Base-by-base conservation (phyloP, 2,329 filamentous ascomycete species). In the Fusarium sterilihyphosum region DNA sequence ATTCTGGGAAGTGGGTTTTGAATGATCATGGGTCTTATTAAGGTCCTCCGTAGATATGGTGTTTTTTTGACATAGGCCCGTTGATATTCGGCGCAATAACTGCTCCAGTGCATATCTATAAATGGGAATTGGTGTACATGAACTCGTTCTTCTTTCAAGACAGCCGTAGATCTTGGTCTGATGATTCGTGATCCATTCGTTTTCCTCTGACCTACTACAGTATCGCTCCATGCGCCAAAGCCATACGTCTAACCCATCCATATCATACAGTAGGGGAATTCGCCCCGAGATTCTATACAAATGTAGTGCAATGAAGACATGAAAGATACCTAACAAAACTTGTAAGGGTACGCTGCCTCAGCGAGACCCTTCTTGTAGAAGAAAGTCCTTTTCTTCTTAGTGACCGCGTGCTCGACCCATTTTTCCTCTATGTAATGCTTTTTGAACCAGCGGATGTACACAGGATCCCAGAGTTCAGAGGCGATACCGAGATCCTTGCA, bases 401-500 rank as follows among this genome's bases (percentile, higher is more conserved):
- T 97, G 22, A 88, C 85, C 49, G 90, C 86, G 84, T 99, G 95
- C 87, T 98, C 96, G 49, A 96, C 96, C 90, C 96, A 98, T 40
- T 92, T 87, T 86, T 98, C 93, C 78, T 92, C 91, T 64, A 92
- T 92, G 80, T 93, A 85, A 77, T 91, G 85, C 78, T 90, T 91
- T 87, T 93, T 93, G 85, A 94, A 99, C 77, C 89, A 90, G 78
- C 93, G 90, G 75, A 98, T 94, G 85, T 93, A 99, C 63, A 93
- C 87, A 41, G 96, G 96, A 85, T 99, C 96, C 96, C 96, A 99
- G 26, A 99, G 89, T 84, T 99, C 96, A 74, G 93, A 95, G 4
- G 94, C 96, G 74, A 99, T 93, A 41, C 96, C 96, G 38, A 99
- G 86, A 83, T 99, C 96, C 86, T 99, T 99, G 87, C 96, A 98